These are phyloP conservation scores for Eucalyptus caleyi DNA, from an alignment of 345 rosid genomes.

Conservation along the genomic window DNA sequence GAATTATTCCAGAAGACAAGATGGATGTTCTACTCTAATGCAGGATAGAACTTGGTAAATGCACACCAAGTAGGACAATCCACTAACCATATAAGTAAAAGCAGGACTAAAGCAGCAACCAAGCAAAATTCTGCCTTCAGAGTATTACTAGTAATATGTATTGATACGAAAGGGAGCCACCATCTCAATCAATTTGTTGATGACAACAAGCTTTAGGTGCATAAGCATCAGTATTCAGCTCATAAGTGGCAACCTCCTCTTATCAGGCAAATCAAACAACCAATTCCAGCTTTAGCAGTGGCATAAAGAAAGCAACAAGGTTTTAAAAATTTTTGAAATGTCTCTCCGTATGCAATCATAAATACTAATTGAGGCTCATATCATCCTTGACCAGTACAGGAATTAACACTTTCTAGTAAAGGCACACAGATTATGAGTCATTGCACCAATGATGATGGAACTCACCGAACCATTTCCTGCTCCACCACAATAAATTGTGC, in stretches of 20 bases:
- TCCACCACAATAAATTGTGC: slow-evolving; percentile 77
- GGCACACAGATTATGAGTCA: not conserved
- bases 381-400: not conserved
- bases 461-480: slow-evolving; percentile 94
- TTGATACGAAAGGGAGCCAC: not conserved
- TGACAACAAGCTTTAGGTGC: not conserved
- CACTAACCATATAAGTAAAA: not conserved
- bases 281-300: not conserved
- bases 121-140: not conserved
- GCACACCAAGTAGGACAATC: not conserved
- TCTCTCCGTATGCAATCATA: not conserved
- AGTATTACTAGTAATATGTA: not conserved
- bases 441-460: not conserved
- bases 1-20: not conserved
- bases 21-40: not conserved
- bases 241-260: not conserved
- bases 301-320: not conserved
- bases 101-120: not conserved
- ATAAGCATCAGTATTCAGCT: not conserved
- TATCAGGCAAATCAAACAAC: not conserved
- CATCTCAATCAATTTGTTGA: not conserved
- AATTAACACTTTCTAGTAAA: not conserved
- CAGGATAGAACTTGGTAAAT: not conserved
- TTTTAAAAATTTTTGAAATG: not conserved
- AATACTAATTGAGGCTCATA: not conserved